A percentile compares a stretch with the other conserved stretches of the same genome.
Evolutionary conservation across 495 filamentous ascomycete genomes (phyloP).

Genomic region (Xylaria curta): DNA sequence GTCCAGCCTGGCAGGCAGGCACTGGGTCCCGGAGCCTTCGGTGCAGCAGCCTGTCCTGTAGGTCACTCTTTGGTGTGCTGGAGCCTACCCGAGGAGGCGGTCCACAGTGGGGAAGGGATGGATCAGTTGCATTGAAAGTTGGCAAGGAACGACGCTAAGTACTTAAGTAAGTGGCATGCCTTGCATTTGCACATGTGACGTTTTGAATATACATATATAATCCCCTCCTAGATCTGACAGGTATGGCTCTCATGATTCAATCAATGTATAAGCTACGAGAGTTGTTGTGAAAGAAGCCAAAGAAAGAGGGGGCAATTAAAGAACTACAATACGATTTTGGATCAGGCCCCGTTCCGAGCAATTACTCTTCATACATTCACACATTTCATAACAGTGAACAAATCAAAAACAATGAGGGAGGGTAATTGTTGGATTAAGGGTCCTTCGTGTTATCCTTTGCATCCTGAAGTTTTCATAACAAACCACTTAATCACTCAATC

Average conservation of each 20-base stretch:
- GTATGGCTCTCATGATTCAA: too few species aligned
- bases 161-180: neutral
- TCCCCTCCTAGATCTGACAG: neutral
- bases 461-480: neutral
- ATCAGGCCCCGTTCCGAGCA: neutral
- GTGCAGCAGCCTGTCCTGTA: constrained; percentile 1
- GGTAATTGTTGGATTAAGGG: neutral
- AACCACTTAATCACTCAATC: neutral
- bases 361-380: neutral
- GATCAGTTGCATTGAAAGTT: neutral
- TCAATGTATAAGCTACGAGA: neutral
- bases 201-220: neutral
- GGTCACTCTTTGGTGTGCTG: neutral
- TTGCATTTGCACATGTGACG: neutral
- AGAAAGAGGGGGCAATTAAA: neutral
- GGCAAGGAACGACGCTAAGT: neutral
- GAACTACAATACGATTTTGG: neutral
- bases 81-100: constrained; percentile 19
- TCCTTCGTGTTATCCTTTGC: neutral
- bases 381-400: neutral
- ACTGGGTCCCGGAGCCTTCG: neutral
- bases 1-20: constrained; percentile 1
- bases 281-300: neutral
- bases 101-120: constrained; percentile 18
- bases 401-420: neutral